These are phyloP conservation scores for Xylaria arbuscula DNA, from an alignment of 2,329 filamentous ascomycete genomes.

Conservation along the genomic window DNA sequence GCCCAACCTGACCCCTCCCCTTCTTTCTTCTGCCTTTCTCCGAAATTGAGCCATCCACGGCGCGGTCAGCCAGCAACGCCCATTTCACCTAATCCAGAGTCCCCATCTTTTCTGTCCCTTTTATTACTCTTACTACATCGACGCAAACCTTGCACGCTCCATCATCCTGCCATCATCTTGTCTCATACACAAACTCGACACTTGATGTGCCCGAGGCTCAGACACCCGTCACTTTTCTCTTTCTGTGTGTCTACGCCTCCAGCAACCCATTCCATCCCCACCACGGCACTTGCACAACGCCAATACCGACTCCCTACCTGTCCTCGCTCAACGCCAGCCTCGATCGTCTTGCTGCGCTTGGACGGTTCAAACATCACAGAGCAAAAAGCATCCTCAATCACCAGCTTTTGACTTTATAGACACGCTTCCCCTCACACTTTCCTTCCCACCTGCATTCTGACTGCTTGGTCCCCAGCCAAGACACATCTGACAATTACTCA, in stretches of 20 bases:
- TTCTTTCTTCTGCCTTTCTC: conserved; percentile 19
- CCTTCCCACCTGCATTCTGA: background rate
- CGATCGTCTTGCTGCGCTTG: conserved; percentile 22
- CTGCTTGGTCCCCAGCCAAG: background rate
- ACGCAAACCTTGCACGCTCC: conserved; percentile 15
- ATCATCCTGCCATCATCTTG: conserved; percentile 34
- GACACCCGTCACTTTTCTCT: conserved; percentile 1
- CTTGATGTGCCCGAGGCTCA: conserved; percentile 1
- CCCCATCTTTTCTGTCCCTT: conserved; percentile 32
- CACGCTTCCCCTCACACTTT: background rate
- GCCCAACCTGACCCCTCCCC: conserved; percentile 21
- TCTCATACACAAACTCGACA: conserved; percentile 17
- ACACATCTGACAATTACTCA: background rate
- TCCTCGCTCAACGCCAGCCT: conserved; percentile 33
- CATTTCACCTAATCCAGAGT: conserved; percentile 25
- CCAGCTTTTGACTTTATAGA: background rate
- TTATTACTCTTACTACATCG: background rate
- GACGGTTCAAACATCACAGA: conserved; percentile 7
- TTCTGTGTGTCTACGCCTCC: conserved; percentile 7
- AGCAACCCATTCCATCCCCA: conserved; percentile 25
- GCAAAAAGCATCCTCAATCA: conserved; percentile 8
- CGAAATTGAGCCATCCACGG: conserved; percentile 31
- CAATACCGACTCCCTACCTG: conserved; percentile 30
- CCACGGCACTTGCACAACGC: conserved; percentile 30
- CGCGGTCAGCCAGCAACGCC: conserved; percentile 22